Evolutionary conservation across 495 filamentous ascomycete species (phyloP), one percentile per base, ranked within the genome.

Genomic region (Aspergillus sclerotiicarbonarius): DNA sequence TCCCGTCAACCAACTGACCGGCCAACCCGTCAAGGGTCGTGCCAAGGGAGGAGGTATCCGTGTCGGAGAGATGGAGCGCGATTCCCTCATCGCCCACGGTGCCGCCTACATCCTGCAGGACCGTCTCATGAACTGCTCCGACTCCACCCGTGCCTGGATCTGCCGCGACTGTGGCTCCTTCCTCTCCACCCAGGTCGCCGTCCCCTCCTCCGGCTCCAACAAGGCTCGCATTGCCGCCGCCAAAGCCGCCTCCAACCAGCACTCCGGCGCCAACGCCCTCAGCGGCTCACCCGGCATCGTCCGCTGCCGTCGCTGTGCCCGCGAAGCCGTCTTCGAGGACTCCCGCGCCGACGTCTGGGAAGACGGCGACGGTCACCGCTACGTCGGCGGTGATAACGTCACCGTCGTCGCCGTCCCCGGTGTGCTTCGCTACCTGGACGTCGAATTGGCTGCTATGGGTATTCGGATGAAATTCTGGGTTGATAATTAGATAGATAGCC

Each of bases 61-160:
- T 78, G 93, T 98, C 30, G 94, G 94, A 66, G 94, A 98, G 77
- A 98, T 98, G 94, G 94, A 98, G 76, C 86, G 94, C 58, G 94
- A 98, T 72, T 89, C 92, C 4, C 77, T 98, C 10, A 81, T 98
- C 54, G 94, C 94, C 7, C 94, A 98, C 76, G 94, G 94, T 6
- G 89, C 92, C 13, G 93, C 93, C 13, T 97, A 93, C 81, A 76
- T 98, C 30, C 82, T 98, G 13, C 94, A 98, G 67, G 94, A 98
- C 70, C 90, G 94, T 37, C 81, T 98, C 20, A 82, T 98, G 76
- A 97, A 98, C 76, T 98, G 94, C 75, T 95, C 90, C 47, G 94
- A 98, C 70, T 90, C 94, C 69, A 84, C 85, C 21, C 84, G 84
- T 52, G 83, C 91, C 21, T 94, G 91, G 89, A 87, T 97, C 60